Evolutionary conservation across 2,329 filamentous ascomycete genomes (phyloP), one percentile per base, ranked within the genome.

Genomic region (Cadophora luteo-olivacea): DNA sequence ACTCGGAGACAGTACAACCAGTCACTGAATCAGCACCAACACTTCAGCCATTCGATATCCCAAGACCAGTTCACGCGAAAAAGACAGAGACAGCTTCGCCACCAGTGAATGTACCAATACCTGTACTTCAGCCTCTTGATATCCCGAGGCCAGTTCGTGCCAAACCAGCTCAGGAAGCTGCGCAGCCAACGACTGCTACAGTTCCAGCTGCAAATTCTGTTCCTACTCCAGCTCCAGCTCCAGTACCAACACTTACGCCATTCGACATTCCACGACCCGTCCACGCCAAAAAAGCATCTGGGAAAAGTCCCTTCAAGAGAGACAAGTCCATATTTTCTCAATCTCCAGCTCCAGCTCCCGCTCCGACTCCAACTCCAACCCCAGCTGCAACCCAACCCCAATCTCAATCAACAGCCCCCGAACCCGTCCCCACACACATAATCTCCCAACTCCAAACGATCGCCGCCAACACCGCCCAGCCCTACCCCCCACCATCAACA

Each of bases 11-110:
- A 3, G n/a, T 57, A 7, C 14, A 55, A 16, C 52, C 52, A 55
- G 52, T 33, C 11, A 36, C 32, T 2, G 54, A 57, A 38, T 11
- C 6, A 19, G 16, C 54, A 38, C 54, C 54, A 12, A 57, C 32
- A 22, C 29, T 57, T 38, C 54, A 57, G 14, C 54, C 54, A 22
- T 38, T 57, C 14, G 54, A 57, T 38, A 57, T 57, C 1, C 54
- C 54, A 16, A 57, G 54, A 57, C 32, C 54, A 32, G 54, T 38
- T 22, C 54, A 57, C 38, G 54, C 32, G 19, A 57, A 36, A 19
- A 38, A 57, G n/a, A 19, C 29, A 9, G 19, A 57, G 54, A n/a
- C 52, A 19, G 14, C 25, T 32, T 19, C 25, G 19, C 29, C 16
- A 19, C 54, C 54, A 36, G 54, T n/a, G 11, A 32, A 29, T 14